A percentile compares a stretch with the other conserved stretches of the same genome.
Evolutionary conservation across 768 basidiomycete species (phyloP).

Genomic region (Tylopilus sp.): DNA sequence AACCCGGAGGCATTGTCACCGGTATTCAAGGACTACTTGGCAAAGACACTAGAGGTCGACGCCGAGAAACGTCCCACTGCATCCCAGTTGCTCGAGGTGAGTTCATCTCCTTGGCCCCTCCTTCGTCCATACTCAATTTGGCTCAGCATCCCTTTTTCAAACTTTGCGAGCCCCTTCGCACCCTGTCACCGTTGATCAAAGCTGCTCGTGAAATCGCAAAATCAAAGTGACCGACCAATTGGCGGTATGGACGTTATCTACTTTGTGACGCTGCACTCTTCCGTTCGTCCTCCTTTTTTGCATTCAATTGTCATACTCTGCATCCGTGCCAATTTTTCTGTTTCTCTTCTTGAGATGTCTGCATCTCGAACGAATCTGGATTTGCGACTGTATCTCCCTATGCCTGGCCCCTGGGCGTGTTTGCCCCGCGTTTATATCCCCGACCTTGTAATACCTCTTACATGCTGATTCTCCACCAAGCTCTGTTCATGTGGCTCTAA

Average conservation of each 20-base stretch:
- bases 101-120: constrained; percentile 14
- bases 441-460: constrained; percentile 29
- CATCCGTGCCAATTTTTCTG: constrained; percentile 15
- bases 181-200: constrained; percentile 86
- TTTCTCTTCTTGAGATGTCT: constrained; percentile 10
- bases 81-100: constrained; percentile 71
- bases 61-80: constrained; percentile 91
- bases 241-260: constrained; percentile 16
- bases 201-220: constrained; percentile 86
- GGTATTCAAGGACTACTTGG: constrained; percentile 86
- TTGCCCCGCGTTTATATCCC: constrained; percentile 22
- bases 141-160: constrained; percentile 84
- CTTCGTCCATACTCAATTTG: constrained; percentile 2
- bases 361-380: constrained; percentile 10
- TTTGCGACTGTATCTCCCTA: constrained; percentile 11
- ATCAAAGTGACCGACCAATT: constrained; percentile 33
- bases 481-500: constrained; percentile 14
- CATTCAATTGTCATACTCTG: constrained; percentile 19
- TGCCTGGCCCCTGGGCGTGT: constrained; percentile 9
- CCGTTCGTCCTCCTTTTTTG: constrained; percentile 3
- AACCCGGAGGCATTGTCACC: constrained; percentile 78
- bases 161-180: constrained; percentile 80
- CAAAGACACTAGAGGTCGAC: constrained; percentile 88
- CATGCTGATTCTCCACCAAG: constrained; percentile 15
- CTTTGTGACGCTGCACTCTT: neutral